Conservation (phyloP, 2,329 filamentous ascomycete genomes). For the Grosmannia clavigera region DNA sequence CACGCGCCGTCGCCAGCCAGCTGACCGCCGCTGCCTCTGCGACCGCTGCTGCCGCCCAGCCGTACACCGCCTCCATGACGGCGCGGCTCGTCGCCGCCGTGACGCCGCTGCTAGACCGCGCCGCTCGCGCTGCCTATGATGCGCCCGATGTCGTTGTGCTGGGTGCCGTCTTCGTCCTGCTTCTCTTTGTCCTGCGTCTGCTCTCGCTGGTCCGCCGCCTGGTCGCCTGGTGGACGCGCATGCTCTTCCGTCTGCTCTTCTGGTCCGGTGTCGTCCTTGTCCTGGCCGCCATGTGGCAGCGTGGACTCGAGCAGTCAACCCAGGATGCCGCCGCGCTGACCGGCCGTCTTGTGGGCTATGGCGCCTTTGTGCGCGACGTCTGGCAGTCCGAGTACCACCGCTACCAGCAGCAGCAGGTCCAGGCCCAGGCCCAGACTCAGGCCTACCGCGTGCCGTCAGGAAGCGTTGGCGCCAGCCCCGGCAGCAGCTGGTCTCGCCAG, state of each 20-base stretch:
- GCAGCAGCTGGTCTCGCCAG: constrained; percentile 1
- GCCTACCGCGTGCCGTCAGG: constrained; percentile 4
- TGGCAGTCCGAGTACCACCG: constrained; percentile 46
- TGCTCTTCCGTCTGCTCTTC: constrained; percentile 50
- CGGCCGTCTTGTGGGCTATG: constrained; percentile 32
- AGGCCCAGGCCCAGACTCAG: constrained; percentile 12
- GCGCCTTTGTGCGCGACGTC: constrained; percentile 35
- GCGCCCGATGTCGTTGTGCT: constrained; percentile 30
- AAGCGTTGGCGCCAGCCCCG: not conserved
- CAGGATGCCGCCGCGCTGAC: constrained; percentile 40
- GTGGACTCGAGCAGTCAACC: constrained; percentile 52
- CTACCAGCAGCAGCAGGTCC: constrained; percentile 37
- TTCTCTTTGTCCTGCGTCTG: constrained; percentile 51
- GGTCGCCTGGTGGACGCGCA: constrained; percentile 63
- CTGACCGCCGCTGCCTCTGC: constrained; percentile 18
- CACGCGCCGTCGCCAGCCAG: constrained; percentile 21
- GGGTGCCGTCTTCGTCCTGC: constrained; percentile 37
- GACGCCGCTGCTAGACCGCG: constrained; percentile 29
- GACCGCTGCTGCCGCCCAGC: constrained; percentile 29
- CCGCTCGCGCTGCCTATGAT: constrained; percentile 23
- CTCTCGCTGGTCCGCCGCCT: constrained; percentile 59
- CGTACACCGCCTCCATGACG: constrained; percentile 21
- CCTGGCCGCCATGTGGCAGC: constrained; percentile 46
- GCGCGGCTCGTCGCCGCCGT: constrained; percentile 11
- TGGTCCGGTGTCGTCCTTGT: constrained; percentile 47